Base-by-base conservation (phyloP, 2,329 filamentous ascomycete genomes). In the Boeremia exigua region DNA sequence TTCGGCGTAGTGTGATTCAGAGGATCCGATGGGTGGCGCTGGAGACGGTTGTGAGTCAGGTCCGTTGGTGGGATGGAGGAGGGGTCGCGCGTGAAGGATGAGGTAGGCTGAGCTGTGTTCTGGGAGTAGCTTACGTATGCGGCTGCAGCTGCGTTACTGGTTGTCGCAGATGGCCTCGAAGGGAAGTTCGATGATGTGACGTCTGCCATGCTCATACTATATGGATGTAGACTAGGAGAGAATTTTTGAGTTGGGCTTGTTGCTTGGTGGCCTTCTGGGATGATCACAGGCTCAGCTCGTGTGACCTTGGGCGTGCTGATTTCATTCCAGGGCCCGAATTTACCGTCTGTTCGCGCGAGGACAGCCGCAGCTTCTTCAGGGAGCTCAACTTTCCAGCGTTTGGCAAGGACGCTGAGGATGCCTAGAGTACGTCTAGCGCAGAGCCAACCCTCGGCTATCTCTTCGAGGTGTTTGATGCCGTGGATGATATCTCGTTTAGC, bases 391-490 rank as follows among this genome's bases (percentile, higher is more conserved):
- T 88, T 88, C 93, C 95, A 98, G 68, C 95, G 95, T n/a, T 87
- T 85, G 0, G 89, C 89, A 11, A 96, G 85, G 4, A 96, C 86
- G 63, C 89, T 92, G 38, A 99, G 81, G 43, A 98, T 96, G 56
- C 87, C 86, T 6, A 98, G 81, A 0, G 93, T 94, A 11, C 94
- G 85, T 48, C 93, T 84, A 9, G 93, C 94, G 67, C 92, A 95
- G 0, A 92, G 85, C 95, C 95, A 99, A 66, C 92, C 89, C 73
- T 97, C 93, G 0, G 92, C 92, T 66, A 99, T 97, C 70, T 98
- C 94, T 74, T 98, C 94, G 1, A 98, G 84, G 60, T 96, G 91
- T 68, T 91, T 94, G 38, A 96, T 84, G 1, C 94, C 92, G 66
- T 97, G 93, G 4, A 91, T 89, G 37, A 99, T 91, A 74, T 98